These are phyloP conservation scores for Corylus avellana DNA, from an alignment of 306 rosid genomes.

Conservation along the genomic window DNA sequence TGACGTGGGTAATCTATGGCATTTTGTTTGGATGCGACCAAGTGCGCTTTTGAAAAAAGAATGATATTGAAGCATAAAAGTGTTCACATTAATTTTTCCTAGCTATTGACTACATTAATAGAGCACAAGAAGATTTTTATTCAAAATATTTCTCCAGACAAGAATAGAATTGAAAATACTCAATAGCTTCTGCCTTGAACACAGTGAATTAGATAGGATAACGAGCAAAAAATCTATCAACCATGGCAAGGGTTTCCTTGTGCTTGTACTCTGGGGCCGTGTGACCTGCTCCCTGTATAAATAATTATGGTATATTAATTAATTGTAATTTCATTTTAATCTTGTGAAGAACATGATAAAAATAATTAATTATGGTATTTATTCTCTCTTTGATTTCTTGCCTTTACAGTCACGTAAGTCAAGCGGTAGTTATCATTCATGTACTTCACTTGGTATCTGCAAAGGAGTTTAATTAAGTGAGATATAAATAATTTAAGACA, in stretches of 20 bases:
- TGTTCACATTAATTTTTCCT: neutral
- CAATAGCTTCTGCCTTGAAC: neutral
- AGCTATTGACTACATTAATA: neutral
- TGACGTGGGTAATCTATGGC: too few relatives aligned
- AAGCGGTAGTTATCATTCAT: slow-evolving; percentile 26
- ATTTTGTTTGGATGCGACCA: too few relatives aligned
- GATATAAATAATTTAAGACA: neutral
- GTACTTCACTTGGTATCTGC: slow-evolving; percentile 34
- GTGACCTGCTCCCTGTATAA: slow-evolving; percentile 34
- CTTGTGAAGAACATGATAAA: neutral
- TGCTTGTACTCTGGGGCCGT: slow-evolving; percentile 39
- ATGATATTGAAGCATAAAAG: neutral
- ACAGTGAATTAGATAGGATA: slow-evolving; percentile 14
- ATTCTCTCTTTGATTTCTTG: neutral
- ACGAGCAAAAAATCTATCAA: slow-evolving; percentile 33
- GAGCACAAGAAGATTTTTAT: neutral
- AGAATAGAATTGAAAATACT: neutral
- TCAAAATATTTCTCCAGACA: neutral
- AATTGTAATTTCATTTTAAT: neutral
- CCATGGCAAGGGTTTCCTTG: slow-evolving; percentile 34
- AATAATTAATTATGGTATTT: too few relatives aligned
- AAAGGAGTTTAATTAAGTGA: neutral
- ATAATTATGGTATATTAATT: neutral
- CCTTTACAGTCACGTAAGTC: slow-evolving; percentile 33
- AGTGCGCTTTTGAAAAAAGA: too few relatives aligned